phyloP scores from a whole-genome alignment of 345 rosid species.

The Pugionium dolabratum region DNA sequence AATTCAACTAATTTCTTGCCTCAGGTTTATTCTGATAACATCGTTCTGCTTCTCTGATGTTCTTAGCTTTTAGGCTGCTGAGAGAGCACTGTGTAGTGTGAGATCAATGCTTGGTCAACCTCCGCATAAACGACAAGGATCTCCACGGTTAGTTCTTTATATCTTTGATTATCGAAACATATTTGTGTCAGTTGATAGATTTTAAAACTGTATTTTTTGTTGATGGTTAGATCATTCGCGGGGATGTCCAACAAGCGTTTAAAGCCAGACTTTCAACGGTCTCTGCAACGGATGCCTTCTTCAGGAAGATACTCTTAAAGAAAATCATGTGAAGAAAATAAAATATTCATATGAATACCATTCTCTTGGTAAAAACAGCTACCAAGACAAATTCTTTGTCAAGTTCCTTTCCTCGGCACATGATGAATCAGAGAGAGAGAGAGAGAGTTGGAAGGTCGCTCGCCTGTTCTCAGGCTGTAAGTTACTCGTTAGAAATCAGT shows the following conservation, averaged over 20 bases:
- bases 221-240: slow-evolving; percentile 50
- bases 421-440: slow-evolving; percentile 14
- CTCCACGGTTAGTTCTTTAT: slow-evolving; percentile 69
- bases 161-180: slow-evolving; percentile 1
- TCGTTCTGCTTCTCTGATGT: slow-evolving; percentile 20
- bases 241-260: slow-evolving; percentile 71
- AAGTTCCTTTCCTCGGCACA: slow-evolving; percentile 5
- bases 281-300: slow-evolving; percentile 67
- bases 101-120: slow-evolving; percentile 64
- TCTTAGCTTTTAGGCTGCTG: slow-evolving; percentile 68
- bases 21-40: slow-evolving; percentile 11
- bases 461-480: no score
- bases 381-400: slow-evolving; percentile 19
- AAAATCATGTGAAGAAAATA: slow-evolving; percentile 10
- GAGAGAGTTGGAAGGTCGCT: neutral
- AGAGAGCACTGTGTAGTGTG: slow-evolving; percentile 71
- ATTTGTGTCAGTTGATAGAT: neutral
- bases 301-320: slow-evolving; percentile 69
- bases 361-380: slow-evolving; percentile 14
- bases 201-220: neutral
- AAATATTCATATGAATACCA: neutral
- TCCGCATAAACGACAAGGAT: slow-evolving; percentile 67
- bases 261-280: slow-evolving; percentile 71
- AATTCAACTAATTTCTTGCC: slow-evolving; percentile 20
- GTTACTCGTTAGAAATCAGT: no score